phyloP scores from a whole-genome alignment of 257 asterid species.

The Catharanthus roseus region DNA sequence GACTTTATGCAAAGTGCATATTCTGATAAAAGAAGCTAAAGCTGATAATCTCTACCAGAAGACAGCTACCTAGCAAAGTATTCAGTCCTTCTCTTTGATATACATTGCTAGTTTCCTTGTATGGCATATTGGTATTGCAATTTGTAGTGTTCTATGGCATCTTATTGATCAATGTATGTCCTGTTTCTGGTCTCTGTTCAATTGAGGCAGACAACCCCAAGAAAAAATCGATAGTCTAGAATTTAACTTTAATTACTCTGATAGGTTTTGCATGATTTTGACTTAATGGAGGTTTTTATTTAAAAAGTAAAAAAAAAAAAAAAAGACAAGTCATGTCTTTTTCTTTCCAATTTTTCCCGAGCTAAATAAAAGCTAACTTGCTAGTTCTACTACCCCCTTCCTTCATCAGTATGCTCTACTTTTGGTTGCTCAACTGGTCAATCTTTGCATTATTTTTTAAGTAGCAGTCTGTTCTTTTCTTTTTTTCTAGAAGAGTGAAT shows the following conservation, averaged over 20 bases:
- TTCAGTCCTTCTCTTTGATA: not conserved
- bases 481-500: constrained; percentile 11
- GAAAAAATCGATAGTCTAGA: no score
- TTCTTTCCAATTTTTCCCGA: not conserved
- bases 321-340: not conserved
- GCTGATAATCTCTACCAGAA: not conserved
- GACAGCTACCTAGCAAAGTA: not conserved
- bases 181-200: no score
- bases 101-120: not conserved
- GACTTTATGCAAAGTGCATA: not conserved
- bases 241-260: no score
- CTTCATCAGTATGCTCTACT: not conserved
- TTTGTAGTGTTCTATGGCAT: no score
- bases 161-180: no score
- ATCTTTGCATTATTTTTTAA: not conserved
- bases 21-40: not conserved
- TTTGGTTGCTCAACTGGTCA: not conserved
- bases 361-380: not conserved
- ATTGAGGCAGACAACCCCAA: no score
- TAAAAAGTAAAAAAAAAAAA: no score
- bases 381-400: not conserved
- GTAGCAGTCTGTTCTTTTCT: not conserved
- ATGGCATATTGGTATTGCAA: not conserved
- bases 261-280: no score
- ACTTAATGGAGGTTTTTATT: no score